These are phyloP conservation scores for Eucalyptus coolabah DNA, from an alignment of 345 rosid species.

Conservation along the genomic window DNA sequence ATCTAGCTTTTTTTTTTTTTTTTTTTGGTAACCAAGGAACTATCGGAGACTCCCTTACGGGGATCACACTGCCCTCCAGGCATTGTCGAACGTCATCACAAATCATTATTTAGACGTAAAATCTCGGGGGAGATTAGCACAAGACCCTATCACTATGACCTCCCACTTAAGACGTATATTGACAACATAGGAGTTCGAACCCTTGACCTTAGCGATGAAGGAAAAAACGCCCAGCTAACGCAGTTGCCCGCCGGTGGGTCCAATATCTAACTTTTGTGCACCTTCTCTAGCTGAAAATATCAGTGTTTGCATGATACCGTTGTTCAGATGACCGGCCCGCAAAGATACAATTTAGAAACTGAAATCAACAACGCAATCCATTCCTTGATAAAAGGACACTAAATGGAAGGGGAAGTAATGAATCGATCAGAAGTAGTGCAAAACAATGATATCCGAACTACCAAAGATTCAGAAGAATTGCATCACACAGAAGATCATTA, in stretches of 20 bases:
- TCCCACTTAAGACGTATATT: no score
- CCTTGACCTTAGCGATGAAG: accelerated
- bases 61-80: no score
- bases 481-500: not conserved
- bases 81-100: accelerated
- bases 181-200: no score
- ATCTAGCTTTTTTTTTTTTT: not conserved
- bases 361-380: not conserved
- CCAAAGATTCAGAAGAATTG: not conserved
- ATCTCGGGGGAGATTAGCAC: accelerated
- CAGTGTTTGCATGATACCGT: not conserved
- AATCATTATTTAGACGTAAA: no score
- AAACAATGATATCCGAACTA: not conserved
- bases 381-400: not conserved
- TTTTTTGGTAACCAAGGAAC: no score
- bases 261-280: not conserved
- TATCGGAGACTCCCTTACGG: accelerated
- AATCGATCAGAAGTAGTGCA: not conserved
- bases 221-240: accelerated
- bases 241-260: accelerated
- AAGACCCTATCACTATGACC: accelerated
- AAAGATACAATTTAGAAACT: not conserved
- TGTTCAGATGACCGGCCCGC: conserved; percentile 11
- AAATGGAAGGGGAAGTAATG: not conserved
- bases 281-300: not conserved